Conservation (phyloP, 805 yeast genomes). For the Candida verbasci region DNA sequence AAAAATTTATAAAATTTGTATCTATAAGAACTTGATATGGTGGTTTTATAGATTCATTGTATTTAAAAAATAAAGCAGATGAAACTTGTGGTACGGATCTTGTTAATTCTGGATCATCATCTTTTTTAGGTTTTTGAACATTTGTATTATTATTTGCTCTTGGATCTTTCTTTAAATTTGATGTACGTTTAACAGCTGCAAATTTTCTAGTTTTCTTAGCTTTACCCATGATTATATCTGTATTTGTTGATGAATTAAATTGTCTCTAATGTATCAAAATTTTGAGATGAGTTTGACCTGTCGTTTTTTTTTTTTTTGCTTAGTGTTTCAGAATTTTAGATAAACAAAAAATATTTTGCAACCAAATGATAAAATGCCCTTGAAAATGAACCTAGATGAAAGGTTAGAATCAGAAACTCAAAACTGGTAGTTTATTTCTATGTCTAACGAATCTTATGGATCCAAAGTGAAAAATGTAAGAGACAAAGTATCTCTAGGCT, state of each 20-base stretch:
- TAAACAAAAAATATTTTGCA: no score
- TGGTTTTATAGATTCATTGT: constrained; percentile 91
- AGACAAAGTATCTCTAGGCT: no score
- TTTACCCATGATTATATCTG: constrained; percentile 67
- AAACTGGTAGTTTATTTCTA: no score
- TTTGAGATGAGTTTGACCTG: no score
- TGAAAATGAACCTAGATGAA: no score
- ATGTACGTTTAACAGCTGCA: constrained; percentile 82
- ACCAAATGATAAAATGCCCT: no score
- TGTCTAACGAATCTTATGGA: no score
- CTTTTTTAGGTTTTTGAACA: constrained; percentile 24
- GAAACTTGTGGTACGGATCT: constrained; percentile 79
- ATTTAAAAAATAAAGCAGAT: constrained; percentile 91
- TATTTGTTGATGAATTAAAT: background rate
- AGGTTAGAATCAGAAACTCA: no score
- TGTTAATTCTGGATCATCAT: constrained; percentile 65
- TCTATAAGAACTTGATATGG: constrained; percentile 95
- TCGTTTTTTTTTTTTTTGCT: no score
- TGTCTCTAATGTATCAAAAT: no score
- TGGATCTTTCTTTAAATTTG: constrained; percentile 63
- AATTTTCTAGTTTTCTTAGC: constrained; percentile 96
- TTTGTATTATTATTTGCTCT: constrained; percentile 45
- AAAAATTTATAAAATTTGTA: constrained; percentile 94
- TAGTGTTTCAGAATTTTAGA: no score
- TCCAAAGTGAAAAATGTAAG: no score